Percentiles rank a stretch among this genome's conserved stretches.
Evolutionary conservation across 805 yeast species (phyloP).

Genomic region (Sugiyamaella chiloensis): DNA sequence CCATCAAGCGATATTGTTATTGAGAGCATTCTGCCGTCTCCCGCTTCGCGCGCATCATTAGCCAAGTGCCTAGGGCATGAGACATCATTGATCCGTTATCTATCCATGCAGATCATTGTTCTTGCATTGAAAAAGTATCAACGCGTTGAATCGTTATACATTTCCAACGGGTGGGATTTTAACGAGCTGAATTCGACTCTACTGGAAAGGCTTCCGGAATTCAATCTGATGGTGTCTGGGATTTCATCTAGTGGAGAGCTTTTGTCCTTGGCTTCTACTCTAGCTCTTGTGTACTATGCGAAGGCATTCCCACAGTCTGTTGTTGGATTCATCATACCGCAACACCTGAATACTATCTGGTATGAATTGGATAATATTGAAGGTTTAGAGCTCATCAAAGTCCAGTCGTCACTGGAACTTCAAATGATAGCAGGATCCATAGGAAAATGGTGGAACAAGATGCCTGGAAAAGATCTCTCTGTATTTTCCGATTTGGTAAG

Average conservation of each 20-base stretch:
- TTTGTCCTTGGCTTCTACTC: not conserved
- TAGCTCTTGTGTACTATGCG: constrained; percentile 6
- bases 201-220: constrained; percentile 29
- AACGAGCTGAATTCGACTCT: constrained; percentile 37
- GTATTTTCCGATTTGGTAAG: not conserved
- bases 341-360: constrained; percentile 3
- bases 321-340: constrained; percentile 7
- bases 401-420: constrained; percentile 5
- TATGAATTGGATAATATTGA: constrained; percentile 35
- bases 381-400: constrained; percentile 7
- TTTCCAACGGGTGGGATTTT: constrained; percentile 42
- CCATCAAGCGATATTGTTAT: constrained; percentile 41
- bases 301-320: constrained; percentile 10
- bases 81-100: constrained; percentile 53
- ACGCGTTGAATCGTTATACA: constrained; percentile 38
- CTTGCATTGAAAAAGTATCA: constrained; percentile 54
- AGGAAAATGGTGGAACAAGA: constrained; percentile 77
- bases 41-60: constrained; percentile 56
- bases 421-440: constrained; percentile 29
- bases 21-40: constrained; percentile 63
- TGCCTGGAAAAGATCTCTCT: constrained; percentile 23
- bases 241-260: not conserved
- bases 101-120: constrained; percentile 58
- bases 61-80: constrained; percentile 56
- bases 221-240: not conserved